Evolutionary conservation across 2,329 filamentous ascomycete species (phyloP).

Genomic region (Emmonsia crescens): DNA sequence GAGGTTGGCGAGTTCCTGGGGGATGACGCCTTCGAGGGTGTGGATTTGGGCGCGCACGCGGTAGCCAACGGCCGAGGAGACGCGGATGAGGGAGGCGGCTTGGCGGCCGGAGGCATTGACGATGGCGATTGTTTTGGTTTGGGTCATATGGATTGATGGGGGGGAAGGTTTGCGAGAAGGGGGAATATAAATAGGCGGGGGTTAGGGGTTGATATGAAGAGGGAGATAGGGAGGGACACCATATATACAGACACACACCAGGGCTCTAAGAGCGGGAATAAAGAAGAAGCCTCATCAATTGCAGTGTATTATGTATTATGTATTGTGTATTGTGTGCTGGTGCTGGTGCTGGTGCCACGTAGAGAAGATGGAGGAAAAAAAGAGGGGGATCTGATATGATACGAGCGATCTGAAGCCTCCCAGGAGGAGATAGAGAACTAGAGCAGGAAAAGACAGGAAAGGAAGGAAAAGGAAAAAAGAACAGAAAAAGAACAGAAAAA

Average conservation of each 20-base stretch:
- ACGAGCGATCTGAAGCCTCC: too few species aligned
- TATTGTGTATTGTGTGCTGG: too few species aligned
- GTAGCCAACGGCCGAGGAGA: constrained; percentile 88
- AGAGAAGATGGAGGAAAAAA: not conserved
- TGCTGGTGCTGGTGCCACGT: not conserved
- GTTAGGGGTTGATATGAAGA: not conserved
- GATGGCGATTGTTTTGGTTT: constrained; percentile 66
- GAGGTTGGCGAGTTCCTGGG: constrained; percentile 70
- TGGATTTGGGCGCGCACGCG: constrained; percentile 85
- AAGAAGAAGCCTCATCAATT: not conserved
- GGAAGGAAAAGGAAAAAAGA: not conserved
- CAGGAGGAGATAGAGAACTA: too few species aligned
- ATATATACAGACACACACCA: not conserved
- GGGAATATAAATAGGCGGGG: not conserved
- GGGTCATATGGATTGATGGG: constrained; percentile 26
- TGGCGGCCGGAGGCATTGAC: constrained; percentile 95
- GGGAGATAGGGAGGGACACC: not conserved
- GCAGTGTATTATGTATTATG: not conserved
- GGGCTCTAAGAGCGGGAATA: constrained; percentile 1
- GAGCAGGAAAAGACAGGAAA: not conserved
- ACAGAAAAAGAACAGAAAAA: not conserved
- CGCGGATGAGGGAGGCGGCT: constrained; percentile 86
- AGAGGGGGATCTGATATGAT: not conserved
- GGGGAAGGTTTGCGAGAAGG: not conserved
- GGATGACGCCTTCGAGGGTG: constrained; percentile 76